Evolutionary conservation across 306 rosid species (phyloP).

Genomic region (Albizia julibrissin): DNA sequence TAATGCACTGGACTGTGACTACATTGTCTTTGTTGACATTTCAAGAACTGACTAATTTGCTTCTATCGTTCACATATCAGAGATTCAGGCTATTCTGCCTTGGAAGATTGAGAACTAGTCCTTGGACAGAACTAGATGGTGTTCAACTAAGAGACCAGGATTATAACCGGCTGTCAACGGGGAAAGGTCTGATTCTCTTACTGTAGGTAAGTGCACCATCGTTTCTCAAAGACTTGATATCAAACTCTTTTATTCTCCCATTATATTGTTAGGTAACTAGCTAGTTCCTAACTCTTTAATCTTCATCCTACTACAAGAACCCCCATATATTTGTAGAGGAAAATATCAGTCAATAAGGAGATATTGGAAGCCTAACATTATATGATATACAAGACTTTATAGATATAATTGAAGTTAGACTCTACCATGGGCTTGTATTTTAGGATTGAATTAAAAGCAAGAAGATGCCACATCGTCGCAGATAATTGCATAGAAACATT

Average conservation of each 20-base stretch:
- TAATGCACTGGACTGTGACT: slow-evolving; percentile 13
- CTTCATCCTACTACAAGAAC: neutral
- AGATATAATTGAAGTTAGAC: slow-evolving; percentile 2
- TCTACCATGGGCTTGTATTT: slow-evolving; percentile 14
- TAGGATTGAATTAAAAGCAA: slow-evolving; percentile 6
- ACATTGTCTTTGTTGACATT: slow-evolving; percentile 2
- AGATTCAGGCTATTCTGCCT: slow-evolving; percentile 77
- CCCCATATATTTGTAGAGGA: neutral
- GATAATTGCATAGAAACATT: neutral
- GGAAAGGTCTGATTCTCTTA: slow-evolving; percentile 80
- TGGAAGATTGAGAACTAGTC: slow-evolving; percentile 90
- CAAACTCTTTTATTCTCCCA: neutral
- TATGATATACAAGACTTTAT: neutral
- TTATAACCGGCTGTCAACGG: slow-evolving; percentile 93
- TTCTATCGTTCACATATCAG: slow-evolving; percentile 46
- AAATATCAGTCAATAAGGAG: neutral
- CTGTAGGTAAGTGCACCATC: slow-evolving; percentile 69
- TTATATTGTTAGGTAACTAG: neutral
- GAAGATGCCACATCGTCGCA: neutral
- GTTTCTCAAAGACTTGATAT: slow-evolving; percentile 1
- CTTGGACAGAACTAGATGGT: slow-evolving; percentile 97
- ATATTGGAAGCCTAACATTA: neutral
- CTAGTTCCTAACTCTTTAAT: too few relatives aligned
- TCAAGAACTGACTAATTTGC: slow-evolving; percentile 21
- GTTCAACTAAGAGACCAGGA: slow-evolving; percentile 90